A percentile compares a stretch with the other conserved stretches of the same genome.
These are phyloP conservation scores for Serendipita sp. DNA, from an alignment of 768 basidiomycete genomes.

Conservation along the genomic window DNA sequence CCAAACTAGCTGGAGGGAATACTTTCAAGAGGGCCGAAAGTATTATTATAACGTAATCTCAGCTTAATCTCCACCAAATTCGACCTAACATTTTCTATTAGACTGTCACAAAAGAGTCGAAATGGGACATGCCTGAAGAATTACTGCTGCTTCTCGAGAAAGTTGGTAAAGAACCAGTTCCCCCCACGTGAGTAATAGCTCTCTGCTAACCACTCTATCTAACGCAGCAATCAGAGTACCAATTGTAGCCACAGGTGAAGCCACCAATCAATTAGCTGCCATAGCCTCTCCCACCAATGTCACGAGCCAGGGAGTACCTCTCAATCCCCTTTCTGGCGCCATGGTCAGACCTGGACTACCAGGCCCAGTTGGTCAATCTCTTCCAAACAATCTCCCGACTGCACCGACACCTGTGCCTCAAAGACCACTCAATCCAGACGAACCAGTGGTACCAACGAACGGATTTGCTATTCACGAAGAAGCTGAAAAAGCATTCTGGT, in stretches of 20 bases:
- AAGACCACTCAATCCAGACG: conserved; percentile 67
- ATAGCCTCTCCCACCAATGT: conserved; percentile 1
- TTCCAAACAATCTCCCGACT: not conserved
- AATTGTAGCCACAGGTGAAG: not conserved
- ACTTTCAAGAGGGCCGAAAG: conserved; percentile 79
- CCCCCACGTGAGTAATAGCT: not conserved
- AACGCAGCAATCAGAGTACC: too few species aligned
- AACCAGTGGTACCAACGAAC: conserved; percentile 77
- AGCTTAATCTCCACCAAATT: not conserved
- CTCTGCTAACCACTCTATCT: too few species aligned
- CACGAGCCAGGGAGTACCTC: conserved; percentile 6
- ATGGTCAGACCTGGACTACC: conserved; percentile 1
- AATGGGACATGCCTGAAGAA: conserved; percentile 97
- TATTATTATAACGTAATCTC: conserved; percentile 70
- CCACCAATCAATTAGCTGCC: conserved; percentile 7
- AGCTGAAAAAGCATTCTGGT: conserved; percentile 87
- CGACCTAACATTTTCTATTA: conserved; percentile 19
- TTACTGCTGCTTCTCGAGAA: conserved; percentile 69
- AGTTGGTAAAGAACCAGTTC: conserved; percentile 52
- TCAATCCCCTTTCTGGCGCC: conserved; percentile 7
- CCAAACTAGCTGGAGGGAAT: conserved; percentile 92
- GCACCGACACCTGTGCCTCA: conserved; percentile 38
- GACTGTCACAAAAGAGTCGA: conserved; percentile 80
- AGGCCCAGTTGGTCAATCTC: not conserved
- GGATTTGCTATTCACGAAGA: conserved; percentile 77